Conservation (phyloP, 176 grass and related monocot genomes). For the Hordeum marinum region DNA sequence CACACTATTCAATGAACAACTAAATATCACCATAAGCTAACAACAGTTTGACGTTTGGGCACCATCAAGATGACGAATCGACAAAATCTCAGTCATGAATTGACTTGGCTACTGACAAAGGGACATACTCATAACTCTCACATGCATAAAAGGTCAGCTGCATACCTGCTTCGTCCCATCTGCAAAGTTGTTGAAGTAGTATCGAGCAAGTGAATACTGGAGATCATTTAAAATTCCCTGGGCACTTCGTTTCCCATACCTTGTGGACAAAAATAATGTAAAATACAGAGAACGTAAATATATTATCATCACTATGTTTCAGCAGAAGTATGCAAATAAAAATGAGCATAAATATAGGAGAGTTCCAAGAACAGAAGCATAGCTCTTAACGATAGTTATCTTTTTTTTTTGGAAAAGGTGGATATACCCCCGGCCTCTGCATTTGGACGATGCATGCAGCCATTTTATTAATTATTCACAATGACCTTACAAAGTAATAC, state of each 20-base stretch:
- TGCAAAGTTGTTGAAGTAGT: conserved; percentile 93
- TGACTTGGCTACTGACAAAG: background rate
- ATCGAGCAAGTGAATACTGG: conserved; percentile 73
- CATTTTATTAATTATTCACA: too few relatives aligned
- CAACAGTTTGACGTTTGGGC: background rate
- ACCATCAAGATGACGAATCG: conserved; percentile 8
- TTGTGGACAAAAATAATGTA: conserved; percentile 31
- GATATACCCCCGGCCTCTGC: too few relatives aligned
- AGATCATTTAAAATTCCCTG: conserved; percentile 83
- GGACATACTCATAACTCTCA: background rate
- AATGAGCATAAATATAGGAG: background rate
- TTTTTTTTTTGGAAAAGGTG: too few relatives aligned
- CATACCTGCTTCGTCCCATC: conserved; percentile 94
- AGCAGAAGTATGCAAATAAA: conserved; percentile 10
- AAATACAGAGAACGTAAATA: background rate
- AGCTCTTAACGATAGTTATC: conserved; percentile 8
- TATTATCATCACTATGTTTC: background rate
- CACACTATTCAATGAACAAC: background rate
- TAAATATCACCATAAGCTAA: background rate
- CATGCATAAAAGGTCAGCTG: conserved; percentile 22
- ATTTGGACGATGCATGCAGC: too few relatives aligned
- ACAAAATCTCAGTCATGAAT: background rate
- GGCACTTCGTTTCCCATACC: conserved; percentile 74
- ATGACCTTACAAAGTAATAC: too few relatives aligned
- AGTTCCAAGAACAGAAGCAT: background rate